phyloP scores from a whole-genome alignment of 2,329 filamentous ascomycete species.

The Fusarium sulawesiense region DNA sequence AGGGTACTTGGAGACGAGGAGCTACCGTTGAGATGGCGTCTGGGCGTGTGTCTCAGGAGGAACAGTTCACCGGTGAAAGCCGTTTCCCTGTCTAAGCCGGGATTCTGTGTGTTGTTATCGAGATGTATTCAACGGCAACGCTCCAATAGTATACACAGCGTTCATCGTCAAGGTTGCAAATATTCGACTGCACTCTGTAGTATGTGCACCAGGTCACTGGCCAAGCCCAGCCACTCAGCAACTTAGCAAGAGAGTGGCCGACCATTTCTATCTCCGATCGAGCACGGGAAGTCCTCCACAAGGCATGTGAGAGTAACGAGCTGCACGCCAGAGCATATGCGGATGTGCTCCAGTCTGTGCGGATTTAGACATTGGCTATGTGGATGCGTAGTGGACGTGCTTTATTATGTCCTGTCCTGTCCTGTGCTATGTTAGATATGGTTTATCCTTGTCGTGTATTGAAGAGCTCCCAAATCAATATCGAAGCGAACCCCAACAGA shows the following conservation, averaged over 20 bases:
- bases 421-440: constrained; percentile 3
- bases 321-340: constrained; percentile 27
- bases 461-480: constrained; percentile 28
- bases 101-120: constrained; percentile 18
- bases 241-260: constrained; percentile 11
- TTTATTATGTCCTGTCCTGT: constrained; percentile 16
- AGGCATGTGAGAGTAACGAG: constrained; percentile 41
- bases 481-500: constrained; percentile 16
- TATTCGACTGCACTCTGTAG: not conserved
- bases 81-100: constrained; percentile 34
- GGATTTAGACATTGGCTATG: constrained; percentile 30
- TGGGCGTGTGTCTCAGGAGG: constrained; percentile 46
- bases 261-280: constrained; percentile 30
- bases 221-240: not conserved
- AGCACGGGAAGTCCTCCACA: constrained; percentile 13
- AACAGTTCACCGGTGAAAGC: constrained; percentile 42
- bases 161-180: constrained; percentile 20
- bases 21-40: constrained; percentile 44
- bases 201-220: not conserved
- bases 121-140: constrained; percentile 29
- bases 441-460: constrained; percentile 30
- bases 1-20: constrained; percentile 35
- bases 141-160: constrained; percentile 30
- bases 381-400: constrained; percentile 30
- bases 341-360: constrained; percentile 33